Conservation (phyloP, 202 grass and related monocot species). For the Carex arenaria region DNA sequence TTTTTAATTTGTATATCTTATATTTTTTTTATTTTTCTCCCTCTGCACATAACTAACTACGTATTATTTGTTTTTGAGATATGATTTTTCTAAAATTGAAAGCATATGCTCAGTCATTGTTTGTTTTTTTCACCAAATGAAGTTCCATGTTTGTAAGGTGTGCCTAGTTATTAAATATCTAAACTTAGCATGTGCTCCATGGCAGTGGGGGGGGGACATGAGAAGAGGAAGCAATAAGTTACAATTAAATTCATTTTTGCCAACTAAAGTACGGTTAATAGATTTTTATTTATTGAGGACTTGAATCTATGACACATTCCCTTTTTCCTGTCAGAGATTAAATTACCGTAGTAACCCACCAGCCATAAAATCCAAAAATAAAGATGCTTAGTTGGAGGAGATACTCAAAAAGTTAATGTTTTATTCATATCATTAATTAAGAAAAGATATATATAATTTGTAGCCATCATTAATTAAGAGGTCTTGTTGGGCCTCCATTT, state of each 20-base stretch:
- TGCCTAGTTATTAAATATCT: background rate
- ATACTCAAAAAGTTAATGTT: no score
- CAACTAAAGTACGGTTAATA: background rate
- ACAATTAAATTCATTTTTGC: background rate
- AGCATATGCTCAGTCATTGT: background rate
- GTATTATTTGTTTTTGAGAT: background rate
- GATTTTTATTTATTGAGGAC: background rate
- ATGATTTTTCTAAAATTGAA: background rate
- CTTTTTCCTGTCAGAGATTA: background rate
- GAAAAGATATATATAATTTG: no score
- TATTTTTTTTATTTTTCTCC: background rate
- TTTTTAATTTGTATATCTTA: background rate
- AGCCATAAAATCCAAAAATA: no score
- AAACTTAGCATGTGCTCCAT: background rate
- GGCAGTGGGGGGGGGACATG: background rate
- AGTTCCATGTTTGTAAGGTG: background rate
- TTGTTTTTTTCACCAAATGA: background rate
- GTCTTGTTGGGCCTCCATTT: no score
- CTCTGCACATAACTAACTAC: background rate
- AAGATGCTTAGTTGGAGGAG: no score
- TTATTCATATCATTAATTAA: no score
- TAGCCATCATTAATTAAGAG: no score
- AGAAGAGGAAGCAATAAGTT: background rate
- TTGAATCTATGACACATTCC: background rate
- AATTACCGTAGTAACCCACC: no score